Percentiles rank a stretch among this genome's conserved stretches.
Conservation (phyloP, 1,284 basidiomycete genomes). For the Moniliophthora roreri region DNA sequence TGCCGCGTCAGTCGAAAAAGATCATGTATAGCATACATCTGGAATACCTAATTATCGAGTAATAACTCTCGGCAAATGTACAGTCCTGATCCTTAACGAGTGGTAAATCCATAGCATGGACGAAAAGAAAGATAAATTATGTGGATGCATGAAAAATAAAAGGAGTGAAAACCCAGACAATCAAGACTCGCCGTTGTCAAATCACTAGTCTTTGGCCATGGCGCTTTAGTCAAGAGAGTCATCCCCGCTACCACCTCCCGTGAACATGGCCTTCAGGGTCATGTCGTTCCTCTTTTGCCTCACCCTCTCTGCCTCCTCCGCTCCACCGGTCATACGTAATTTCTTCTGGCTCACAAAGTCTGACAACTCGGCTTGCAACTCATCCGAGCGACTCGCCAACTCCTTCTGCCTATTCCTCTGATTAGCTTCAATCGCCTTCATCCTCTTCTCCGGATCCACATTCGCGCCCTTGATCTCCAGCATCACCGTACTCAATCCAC, state of each 20-base stretch:
- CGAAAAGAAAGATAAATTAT: no score
- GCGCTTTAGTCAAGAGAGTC: slow-evolving; percentile 4
- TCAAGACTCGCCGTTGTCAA: not conserved
- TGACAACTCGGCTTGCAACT: slow-evolving; percentile 78
- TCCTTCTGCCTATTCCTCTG: slow-evolving; percentile 80
- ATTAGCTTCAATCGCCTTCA: slow-evolving; percentile 89
- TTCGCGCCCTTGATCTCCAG: slow-evolving; percentile 83
- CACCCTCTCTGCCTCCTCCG: slow-evolving; percentile 87
- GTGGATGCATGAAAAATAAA: not conserved
- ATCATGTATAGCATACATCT: no score
- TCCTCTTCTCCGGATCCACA: slow-evolving; percentile 78
- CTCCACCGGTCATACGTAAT: slow-evolving; percentile 91
- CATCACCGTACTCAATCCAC: slow-evolving; percentile 74
- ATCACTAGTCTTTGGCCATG: not conserved
- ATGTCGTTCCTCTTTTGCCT: slow-evolving; percentile 81
- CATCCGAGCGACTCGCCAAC: slow-evolving; percentile 66
- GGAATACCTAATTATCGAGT: no score
- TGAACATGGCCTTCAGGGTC: slow-evolving; percentile 88
- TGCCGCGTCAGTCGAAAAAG: no score
- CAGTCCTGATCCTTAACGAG: no score
- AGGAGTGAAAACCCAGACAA: not conserved
- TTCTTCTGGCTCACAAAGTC: slow-evolving; percentile 85
- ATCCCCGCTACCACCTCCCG: slow-evolving; percentile 23
- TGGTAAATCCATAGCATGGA: no score
- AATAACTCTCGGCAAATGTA: no score